phyloP scores from a whole-genome alignment of 169 alveolate species.

The Fabrea salina region DNA sequence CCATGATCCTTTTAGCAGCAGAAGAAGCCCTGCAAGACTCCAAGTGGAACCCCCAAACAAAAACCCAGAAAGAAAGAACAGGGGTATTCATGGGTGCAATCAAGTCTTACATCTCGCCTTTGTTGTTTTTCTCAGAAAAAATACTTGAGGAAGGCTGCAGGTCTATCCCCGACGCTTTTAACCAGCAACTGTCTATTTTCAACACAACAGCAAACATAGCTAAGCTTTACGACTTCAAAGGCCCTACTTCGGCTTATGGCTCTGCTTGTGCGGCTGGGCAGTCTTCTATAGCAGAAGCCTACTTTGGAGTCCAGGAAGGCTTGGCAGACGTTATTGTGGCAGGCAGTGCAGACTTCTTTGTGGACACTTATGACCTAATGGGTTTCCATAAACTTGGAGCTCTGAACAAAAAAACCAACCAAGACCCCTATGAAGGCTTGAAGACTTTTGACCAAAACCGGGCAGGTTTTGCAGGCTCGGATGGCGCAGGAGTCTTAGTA shows the following conservation, averaged over 20 bases:
- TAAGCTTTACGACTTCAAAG: not conserved
- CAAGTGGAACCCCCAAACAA: conserved; percentile 6
- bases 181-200: not conserved
- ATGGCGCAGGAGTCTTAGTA: conserved; percentile 20
- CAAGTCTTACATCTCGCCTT: not conserved
- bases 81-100: conserved; percentile 16
- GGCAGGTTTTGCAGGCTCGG: conserved; percentile 5
- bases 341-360: not conserved
- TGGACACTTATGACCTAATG: not conserved
- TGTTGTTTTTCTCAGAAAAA: not conserved
- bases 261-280: conserved; percentile 27
- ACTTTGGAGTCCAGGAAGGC: not conserved
- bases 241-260: conserved; percentile 5
- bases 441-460: conserved; percentile 9
- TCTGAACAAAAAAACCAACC: not conserved
- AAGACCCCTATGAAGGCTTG: not conserved
- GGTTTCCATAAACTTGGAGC: conserved; percentile 23
- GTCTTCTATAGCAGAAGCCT: conserved; percentile 9
- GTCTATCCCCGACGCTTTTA: not conserved
- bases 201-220: not conserved
- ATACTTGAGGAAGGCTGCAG: not conserved
- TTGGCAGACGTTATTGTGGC: conserved; percentile 24
- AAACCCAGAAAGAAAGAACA: not conserved
- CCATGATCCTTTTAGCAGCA: not conserved
- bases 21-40: conserved; percentile 6